Evolutionary conservation across 805 yeast genomes (phyloP), one percentile per base, ranked within the genome.

Genomic region (Komagataella kurtzmanii): DNA sequence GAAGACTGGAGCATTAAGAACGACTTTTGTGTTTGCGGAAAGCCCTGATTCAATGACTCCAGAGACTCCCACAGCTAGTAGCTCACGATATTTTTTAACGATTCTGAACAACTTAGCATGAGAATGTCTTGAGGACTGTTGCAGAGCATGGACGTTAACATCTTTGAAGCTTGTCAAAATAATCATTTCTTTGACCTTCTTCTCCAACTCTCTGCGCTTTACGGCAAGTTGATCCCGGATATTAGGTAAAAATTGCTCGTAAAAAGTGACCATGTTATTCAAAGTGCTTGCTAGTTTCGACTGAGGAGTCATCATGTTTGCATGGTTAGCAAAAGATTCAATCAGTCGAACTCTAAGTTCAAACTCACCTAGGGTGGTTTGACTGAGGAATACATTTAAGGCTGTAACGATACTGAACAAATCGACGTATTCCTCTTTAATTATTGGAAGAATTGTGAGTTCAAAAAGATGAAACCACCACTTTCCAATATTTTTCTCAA

Each of bases 111-210:
- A 79, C 58, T 75, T 80, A 56, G 80, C 79, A 61, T 95, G 99
- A 0, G 97, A 89, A 49, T 85, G 79, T 56, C 88, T 81, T 5
- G 99, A 93, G 66, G 97, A 88, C 66, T 90, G 97, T 58, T 88
- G 89, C 59, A 93, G 73, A 0, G 99, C 96, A 61, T 86, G 95
- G 47, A 89, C 79, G 60, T 93, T 95, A 10, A 89, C 90, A 68
- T 93, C 99, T 58, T 90, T 89, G 98, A 98, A 95, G 60, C 96
- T 87, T 1, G 99, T 97, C 14, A 93, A 72, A 47, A 88, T 68
- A 46, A 93, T 88, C 3, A 89, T 83, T 53, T 93, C 99, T 43
- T 80, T 74, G 8, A 93, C 77, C 49, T 88, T 88, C 61, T 90
- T 91, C 53, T 83, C 88, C 43, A 91, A 68, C 2, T 67, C 64